Evolutionary conservation across 164 flowering plant genomes (phyloP), one percentile per base, ranked within the genome.

Genomic region (Pachysandra terminalis): DNA sequence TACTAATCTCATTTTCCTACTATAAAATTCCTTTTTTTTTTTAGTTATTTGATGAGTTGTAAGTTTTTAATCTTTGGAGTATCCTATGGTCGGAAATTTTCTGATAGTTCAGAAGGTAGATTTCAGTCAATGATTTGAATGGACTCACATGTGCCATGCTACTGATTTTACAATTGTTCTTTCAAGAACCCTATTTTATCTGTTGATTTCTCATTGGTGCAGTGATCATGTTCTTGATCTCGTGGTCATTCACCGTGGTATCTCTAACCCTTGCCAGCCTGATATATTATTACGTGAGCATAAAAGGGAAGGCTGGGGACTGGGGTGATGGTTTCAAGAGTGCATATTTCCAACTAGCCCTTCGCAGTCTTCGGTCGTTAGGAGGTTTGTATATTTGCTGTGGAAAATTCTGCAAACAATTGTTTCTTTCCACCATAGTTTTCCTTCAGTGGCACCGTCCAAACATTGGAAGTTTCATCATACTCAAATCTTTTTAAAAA

Each of bases 241-340:
- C 99, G 22, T 96, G 99, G 99, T 78, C 93, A 23, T 96, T 96
- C 81, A 96, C 99, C 25, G 85, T 96, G 65, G 90, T 96, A 14
- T 81, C 99, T 71, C 84, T 96, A 57, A 97, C 97, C 71, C 96
- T 96, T 68, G 99, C 90, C 48, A 85, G 92, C 73, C 95, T 96
- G 63, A 93, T 96, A 70, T 96, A 96, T 81, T 88, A 96, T 73
- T 96, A 96, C 70, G 99, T 96, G 68, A 76, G 97, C 81, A 57
- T 96, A 64, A 90, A 91, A 79, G 99, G 99, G 62, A 96, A 96
- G 77, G 99, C 99, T 71, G 99, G 99, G 59, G 98, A 96, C 73
- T 96, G 99, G 99, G 99, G 99, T 22, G 99, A 96, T 78, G 99
- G 99, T 63, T 90, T 96, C 81, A 96, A 96, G 76, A 96, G 99